A percentile compares a stretch with the other conserved stretches of the same genome.
Evolutionary conservation across 2,329 filamentous ascomycete species (phyloP).

Genomic region (Tolypocladium tundrense): DNA sequence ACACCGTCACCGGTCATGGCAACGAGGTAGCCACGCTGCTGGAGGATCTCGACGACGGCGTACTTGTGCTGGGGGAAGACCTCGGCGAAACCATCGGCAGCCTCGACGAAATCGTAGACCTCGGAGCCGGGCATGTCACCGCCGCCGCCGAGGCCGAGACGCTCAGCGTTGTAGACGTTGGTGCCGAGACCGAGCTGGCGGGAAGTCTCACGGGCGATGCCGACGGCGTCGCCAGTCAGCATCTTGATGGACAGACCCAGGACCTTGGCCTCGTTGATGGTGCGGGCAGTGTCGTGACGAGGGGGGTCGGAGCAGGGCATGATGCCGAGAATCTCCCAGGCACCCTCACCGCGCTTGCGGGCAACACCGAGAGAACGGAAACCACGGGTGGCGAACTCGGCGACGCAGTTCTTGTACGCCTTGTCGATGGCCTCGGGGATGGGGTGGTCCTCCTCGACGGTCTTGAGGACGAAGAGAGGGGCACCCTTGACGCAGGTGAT

Average conservation of each 20-base stretch:
- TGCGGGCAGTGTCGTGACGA: conserved; percentile 81
- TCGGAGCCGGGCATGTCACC: conserved; percentile 91
- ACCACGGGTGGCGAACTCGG: conserved; percentile 84
- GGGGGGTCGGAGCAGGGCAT: conserved; percentile 92
- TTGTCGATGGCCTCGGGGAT: conserved; percentile 68
- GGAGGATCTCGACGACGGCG: conserved; percentile 85
- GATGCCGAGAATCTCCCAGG: conserved; percentile 88
- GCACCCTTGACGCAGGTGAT: conserved; percentile 89
- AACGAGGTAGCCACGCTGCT: conserved; percentile 86
- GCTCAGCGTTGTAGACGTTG: conserved; percentile 90
- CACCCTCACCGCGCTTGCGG: conserved; percentile 70
- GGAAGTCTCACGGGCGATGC: conserved; percentile 85
- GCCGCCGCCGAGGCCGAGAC: conserved; percentile 79
- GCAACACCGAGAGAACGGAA: conserved; percentile 91
- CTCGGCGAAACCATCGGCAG: conserved; percentile 88
- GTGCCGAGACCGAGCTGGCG: conserved; percentile 85
- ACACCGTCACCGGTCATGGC: conserved; percentile 96
- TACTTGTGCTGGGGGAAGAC: conserved; percentile 96
- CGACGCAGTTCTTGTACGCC: conserved; percentile 86
- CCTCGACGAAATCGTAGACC: conserved; percentile 92
- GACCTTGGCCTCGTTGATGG: conserved; percentile 79
- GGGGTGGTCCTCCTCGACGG: conserved; percentile 74
- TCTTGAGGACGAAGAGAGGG: conserved; percentile 77
- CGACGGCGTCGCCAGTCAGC: conserved; percentile 90
- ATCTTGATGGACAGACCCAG: conserved; percentile 90